Evolutionary conservation across 768 basidiomycete species (phyloP), one percentile per base, ranked within the genome.

Genomic region (Symmetrospora coprosmae): DNA sequence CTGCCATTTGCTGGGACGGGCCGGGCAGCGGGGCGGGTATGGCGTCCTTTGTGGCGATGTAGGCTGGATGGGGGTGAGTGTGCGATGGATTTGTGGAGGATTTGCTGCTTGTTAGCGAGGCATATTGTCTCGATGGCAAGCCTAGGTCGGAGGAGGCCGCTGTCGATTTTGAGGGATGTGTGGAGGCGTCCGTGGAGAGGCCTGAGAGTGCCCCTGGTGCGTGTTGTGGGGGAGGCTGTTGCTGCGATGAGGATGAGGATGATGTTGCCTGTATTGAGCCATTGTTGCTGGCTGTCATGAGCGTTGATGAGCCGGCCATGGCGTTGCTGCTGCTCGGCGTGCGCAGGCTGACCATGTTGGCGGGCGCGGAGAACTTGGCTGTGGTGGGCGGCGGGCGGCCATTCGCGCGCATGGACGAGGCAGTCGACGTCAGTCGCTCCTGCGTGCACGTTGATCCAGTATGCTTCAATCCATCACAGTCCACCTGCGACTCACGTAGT

Each of bases 301-400:
- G n/a, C n/a, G n/a, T n/a, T n/a, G n/a, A n/a, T n/a, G n/a, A n/a
- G n/a, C n/a, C n/a, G n/a, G n/a, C n/a, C n/a, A n/a, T 47, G 16
- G 45, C 11, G 13, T 13, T 14, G 11, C 14, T 21, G 25, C 45
- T 47, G 16, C 41, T 19, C 43, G 55, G 17, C 28, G 17, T 28
- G 28, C 55, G 40, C 17, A 58, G 37, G 30, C 41, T 28, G n/a
- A 58, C 11, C 55, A 58, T 58, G 43, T 58, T 58, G 39, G 41
- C 55, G 6, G 55, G 55, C 4, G 55, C 55, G 21, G 55, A 58
- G 40, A 58, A 37, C 7, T 33, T 17, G 23, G 40, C 55, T 45
- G 55, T n/a, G n/a, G n/a, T n/a, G n/a, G n/a, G n/a, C n/a, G n/a
- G n/a, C n/a, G n/a, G n/a, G n/a, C n/a, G n/a, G n/a, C n/a, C n/a